Conservation (phyloP, 192 early-diverging fungal genomes). For the Kickxella alabastrina region DNA sequence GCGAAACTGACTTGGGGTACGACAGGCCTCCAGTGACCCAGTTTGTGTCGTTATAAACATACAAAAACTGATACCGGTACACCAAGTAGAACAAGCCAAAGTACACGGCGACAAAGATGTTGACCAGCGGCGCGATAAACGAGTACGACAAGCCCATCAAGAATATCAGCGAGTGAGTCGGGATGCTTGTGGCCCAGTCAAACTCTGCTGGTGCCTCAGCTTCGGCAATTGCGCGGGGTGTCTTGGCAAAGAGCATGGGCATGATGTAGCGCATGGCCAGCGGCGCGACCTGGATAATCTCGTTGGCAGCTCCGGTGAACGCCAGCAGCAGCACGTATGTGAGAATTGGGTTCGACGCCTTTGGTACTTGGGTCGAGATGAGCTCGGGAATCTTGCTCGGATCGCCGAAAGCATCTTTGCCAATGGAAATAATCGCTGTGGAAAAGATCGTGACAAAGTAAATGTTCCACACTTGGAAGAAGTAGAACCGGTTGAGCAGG, state of each 20-base stretch:
- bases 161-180: slow-evolving; percentile 69
- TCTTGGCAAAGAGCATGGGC: slow-evolving; percentile 61
- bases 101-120: slow-evolving; percentile 74
- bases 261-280: slow-evolving; percentile 63
- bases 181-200: slow-evolving; percentile 66
- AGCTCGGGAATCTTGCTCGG: slow-evolving; percentile 44
- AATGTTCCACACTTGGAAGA: slow-evolving; percentile 81
- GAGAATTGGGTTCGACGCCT: slow-evolving; percentile 75
- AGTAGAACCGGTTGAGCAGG: slow-evolving; percentile 72
- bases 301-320: slow-evolving; percentile 63
- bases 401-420: slow-evolving; percentile 19
- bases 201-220: slow-evolving; percentile 55
- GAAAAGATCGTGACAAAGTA: slow-evolving; percentile 76
- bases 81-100: slow-evolving; percentile 74
- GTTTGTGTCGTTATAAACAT: slow-evolving; percentile 62
- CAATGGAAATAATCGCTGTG: slow-evolving; percentile 56
- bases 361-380: slow-evolving; percentile 64
- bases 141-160: slow-evolving; percentile 75
- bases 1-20: slow-evolving; percentile 61
- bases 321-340: slow-evolving; percentile 79
- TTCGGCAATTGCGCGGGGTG: slow-evolving; percentile 66
- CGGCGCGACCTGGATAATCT: slow-evolving; percentile 66
- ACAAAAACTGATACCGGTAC: slow-evolving; percentile 81
- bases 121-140: slow-evolving; percentile 74
- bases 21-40: slow-evolving; percentile 65